Conservation (phyloP, 768 basidiomycete genomes). For the Auricularia sp. region DNA sequence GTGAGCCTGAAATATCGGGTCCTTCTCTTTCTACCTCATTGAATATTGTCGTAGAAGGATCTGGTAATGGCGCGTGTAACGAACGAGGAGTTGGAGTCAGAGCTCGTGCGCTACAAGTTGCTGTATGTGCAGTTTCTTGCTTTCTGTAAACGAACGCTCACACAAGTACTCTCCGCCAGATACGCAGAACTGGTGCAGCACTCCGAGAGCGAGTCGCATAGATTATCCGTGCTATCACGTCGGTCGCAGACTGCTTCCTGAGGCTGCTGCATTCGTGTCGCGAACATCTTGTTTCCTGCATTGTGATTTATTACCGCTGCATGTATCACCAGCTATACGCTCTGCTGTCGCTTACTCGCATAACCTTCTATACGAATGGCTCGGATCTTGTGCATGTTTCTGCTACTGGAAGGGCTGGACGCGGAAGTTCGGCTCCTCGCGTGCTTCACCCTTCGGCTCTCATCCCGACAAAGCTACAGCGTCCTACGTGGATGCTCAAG, state of each 20-base stretch:
- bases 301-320: neutral
- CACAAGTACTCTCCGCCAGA: slow-evolving; percentile 17
- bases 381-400: too few species aligned
- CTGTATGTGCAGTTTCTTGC: slow-evolving; percentile 42
- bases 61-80: slow-evolving; percentile 81
- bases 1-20: slow-evolving; percentile 24
- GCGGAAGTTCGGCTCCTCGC: neutral
- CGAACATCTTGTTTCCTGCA: neutral
- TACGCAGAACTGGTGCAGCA: slow-evolving; percentile 73
- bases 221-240: neutral
- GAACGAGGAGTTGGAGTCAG: slow-evolving; percentile 88
- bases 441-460: neutral
- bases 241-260: neutral
- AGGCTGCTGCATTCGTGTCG: neutral
- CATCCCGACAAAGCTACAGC: neutral
- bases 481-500: neutral
- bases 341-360: neutral
- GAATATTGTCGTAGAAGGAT: slow-evolving; percentile 52
- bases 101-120: slow-evolving; percentile 90
- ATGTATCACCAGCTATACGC: neutral
- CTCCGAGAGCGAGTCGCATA: neutral
- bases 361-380: neutral
- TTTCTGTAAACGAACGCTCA: neutral
- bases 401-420: neutral
- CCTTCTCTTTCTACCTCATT: neutral